Percentiles rank a stretch among this genome's conserved stretches.
Evolutionary conservation across 176 grass and related monocot genomes (phyloP).

Genomic region (Carex kokanica): DNA sequence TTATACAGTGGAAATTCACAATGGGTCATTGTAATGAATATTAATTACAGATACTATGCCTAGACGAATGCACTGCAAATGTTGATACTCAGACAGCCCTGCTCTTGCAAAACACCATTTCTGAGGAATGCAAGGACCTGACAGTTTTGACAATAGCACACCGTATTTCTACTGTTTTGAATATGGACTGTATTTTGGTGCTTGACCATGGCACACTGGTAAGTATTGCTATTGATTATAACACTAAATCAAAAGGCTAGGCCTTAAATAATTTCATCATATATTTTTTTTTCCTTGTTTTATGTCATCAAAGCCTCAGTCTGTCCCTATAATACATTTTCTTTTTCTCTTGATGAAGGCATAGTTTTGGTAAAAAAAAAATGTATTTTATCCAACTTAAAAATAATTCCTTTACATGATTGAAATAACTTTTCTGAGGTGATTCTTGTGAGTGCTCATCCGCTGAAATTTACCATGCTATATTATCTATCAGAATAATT

Average conservation of each 20-base stretch:
- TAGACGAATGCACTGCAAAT: slow-evolving; percentile 93
- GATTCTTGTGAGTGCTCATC: not conserved
- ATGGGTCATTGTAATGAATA: not conserved
- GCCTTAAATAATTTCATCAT: not conserved
- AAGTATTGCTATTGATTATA: slow-evolving; percentile 11
- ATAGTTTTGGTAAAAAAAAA: not conserved
- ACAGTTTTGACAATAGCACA: slow-evolving; percentile 91
- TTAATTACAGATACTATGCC: slow-evolving; percentile 59
- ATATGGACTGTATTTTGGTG: slow-evolving; percentile 78
- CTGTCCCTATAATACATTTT: not conserved
- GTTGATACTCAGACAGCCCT: slow-evolving; percentile 64
- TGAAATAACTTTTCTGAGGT: not conserved
- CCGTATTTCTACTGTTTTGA: slow-evolving; percentile 80
- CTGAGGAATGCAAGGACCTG: slow-evolving; percentile 63
- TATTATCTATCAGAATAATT: not conserved
- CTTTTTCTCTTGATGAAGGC: not conserved
- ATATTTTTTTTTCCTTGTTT: not conserved
- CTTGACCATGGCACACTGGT: slow-evolving; percentile 78
- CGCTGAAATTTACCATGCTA: not conserved
- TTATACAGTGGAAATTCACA: not conserved
- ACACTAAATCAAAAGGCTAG: not conserved
- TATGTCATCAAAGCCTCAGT: not conserved
- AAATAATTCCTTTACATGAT: slow-evolving; percentile 2
- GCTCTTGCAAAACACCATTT: slow-evolving; percentile 74
- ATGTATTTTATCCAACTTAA: not conserved